phyloP scores from a whole-genome alignment of 441 rosid genomes.

The Gossypium schwendimanii region DNA sequence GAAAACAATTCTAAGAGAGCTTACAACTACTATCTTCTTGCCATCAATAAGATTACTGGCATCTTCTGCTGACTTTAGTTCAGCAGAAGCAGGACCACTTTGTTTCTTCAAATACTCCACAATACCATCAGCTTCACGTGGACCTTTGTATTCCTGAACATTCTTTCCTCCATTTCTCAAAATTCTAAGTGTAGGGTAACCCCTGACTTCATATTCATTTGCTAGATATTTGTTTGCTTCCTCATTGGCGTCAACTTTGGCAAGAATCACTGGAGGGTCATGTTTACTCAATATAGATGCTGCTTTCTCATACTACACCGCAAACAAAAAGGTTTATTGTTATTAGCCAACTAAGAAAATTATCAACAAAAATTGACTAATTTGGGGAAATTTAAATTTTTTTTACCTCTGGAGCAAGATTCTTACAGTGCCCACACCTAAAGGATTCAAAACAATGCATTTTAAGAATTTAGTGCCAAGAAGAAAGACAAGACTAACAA shows the following conservation, averaged over 20 bases:
- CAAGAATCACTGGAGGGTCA: conserved; percentile 62
- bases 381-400: background rate
- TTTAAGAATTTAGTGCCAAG: background rate
- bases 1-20: conserved; percentile 17
- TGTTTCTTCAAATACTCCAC: conserved; percentile 70
- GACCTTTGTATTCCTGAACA: conserved; percentile 79
- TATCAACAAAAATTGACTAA: background rate
- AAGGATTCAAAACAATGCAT: too few species aligned
- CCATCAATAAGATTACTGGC: conserved; percentile 50
- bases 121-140: conserved; percentile 93
- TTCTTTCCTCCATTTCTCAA: conserved; percentile 76
- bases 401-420: conserved; percentile 90
- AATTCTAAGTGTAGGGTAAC: conserved; percentile 83
- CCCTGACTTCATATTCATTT: conserved; percentile 46
- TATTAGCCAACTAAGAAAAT: background rate
- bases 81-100: conserved; percentile 88
- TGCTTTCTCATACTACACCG: conserved; percentile 78
- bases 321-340: background rate
- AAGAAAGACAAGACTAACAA: background rate
- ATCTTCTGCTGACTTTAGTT: conserved; percentile 62
- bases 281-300: conserved; percentile 65
- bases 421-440: conserved; percentile 98
- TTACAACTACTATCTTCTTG: conserved; percentile 64
- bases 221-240: conserved; percentile 67
- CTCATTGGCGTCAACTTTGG: conserved; percentile 85